phyloP scores from a whole-genome alignment of 768 basidiomycete genomes.

The Fomitopsis serialis region DNA sequence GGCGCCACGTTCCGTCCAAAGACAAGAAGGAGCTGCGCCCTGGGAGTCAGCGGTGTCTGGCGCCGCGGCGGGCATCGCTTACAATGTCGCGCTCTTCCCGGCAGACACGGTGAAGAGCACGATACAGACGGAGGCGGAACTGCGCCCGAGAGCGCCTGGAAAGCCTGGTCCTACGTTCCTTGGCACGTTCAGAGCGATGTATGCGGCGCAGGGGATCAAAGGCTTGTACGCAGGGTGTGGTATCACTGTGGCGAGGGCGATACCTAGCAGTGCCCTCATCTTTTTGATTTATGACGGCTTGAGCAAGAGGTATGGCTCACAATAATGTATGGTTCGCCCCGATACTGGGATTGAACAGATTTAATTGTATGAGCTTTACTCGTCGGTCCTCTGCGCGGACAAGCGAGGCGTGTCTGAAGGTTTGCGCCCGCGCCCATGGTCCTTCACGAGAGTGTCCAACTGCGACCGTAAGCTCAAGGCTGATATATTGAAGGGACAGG shows the following conservation, averaged over 20 bases:
- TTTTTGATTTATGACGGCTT: conserved; percentile 90
- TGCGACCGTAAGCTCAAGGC: too few species aligned
- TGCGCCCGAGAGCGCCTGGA: conserved; percentile 45
- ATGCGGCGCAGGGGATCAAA: conserved; percentile 63
- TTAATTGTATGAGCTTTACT: too few species aligned
- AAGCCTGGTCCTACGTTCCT: conserved; percentile 40
- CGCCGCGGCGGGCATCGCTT: conserved; percentile 79
- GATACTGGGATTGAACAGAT: neutral
- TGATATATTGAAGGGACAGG: too few species aligned
- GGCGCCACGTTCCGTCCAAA: conserved; percentile 29
- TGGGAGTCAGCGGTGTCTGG: conserved; percentile 87
- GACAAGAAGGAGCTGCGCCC: conserved; percentile 26
- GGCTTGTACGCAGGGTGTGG: conserved; percentile 94
- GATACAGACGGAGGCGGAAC: conserved; percentile 91
- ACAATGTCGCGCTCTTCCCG: conserved; percentile 88
- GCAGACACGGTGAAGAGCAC: conserved; percentile 93
- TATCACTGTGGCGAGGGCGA: conserved; percentile 78
- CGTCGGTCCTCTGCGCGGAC: too few species aligned
- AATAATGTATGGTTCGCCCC: neutral
- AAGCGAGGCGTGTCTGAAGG: too few species aligned
- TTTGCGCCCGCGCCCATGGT: too few species aligned
- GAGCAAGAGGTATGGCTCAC: conserved; percentile 43
- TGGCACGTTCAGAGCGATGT: conserved; percentile 67
- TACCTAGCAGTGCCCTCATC: conserved; percentile 89
- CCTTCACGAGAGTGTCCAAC: too few species aligned